phyloP scores from a whole-genome alignment of 140 eudicot genomes.

The Flaveria floridana region DNA sequence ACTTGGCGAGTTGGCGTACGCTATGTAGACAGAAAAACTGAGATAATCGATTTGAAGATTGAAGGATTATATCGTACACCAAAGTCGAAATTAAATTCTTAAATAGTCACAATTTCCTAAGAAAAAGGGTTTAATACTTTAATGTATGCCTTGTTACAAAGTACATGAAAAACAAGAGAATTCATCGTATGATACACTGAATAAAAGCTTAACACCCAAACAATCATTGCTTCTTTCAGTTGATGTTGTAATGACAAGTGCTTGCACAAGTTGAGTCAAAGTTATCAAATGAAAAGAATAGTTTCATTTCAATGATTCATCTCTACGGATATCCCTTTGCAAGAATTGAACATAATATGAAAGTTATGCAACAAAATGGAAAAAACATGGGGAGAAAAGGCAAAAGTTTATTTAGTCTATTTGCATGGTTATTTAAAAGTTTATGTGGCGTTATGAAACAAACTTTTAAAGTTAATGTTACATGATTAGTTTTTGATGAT shows the following conservation, averaged over 20 bases:
- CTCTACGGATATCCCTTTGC: background rate
- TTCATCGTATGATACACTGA: background rate
- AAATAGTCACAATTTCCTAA: no score
- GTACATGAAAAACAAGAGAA: background rate
- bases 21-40: background rate
- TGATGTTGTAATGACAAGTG: background rate
- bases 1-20: no score
- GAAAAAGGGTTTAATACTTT: no score
- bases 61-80: background rate
- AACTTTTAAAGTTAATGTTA: background rate
- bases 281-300: background rate
- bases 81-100: background rate
- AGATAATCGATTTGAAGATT: background rate
- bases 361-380: background rate
- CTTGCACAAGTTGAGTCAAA: background rate
- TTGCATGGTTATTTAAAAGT: background rate
- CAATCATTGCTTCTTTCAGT: background rate
- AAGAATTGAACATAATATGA: background rate
- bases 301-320: background rate
- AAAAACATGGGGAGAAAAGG: background rate
- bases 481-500: background rate
- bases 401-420: background rate
- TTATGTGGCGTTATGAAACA: background rate
- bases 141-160: background rate
- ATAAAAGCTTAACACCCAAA: background rate